Base-by-base conservation (phyloP, 202 grass and related monocot species). In the Zoysia matrella region DNA sequence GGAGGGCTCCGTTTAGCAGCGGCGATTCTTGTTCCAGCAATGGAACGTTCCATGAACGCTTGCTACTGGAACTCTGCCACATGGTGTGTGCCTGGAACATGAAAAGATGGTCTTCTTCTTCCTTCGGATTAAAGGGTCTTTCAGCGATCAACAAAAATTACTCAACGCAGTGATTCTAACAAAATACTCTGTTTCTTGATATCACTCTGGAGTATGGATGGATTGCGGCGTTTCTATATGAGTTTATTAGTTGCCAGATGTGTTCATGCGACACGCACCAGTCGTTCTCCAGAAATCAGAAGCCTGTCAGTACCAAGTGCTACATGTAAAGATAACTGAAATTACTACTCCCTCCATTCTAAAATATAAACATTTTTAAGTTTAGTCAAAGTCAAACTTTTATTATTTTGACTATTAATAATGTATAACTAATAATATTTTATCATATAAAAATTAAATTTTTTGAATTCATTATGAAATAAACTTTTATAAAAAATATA, bases 41-140 rank as follows among this genome's bases (percentile, higher is more conserved):
- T 39, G 36, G 73, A 83, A 78, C 60, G n/a, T 79, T 75, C 75
- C 66, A 60, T 43, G 67, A 44, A 83, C 67, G 60, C 16, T 30
- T 30, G 22, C 8, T 4, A 63, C 60, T 63, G 60, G 57, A 12
- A 3, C 47, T 83, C 58, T 83, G 67, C 13, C 8, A 53, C 40
- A 78, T 47, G 15, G 53, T 44, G 58, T 67, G 44, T 73, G n/a
- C 13, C 52, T 55, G 18, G 69, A 45, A 62, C 47, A 50, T 61
- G 86, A 65, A 80, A 84, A 8, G 55, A 30, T n/a, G 0, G 46
- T 2, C 40, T 53, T 53, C 4, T 54, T 74, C 55, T 46, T 60
- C 43, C 6, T 75, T 51, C 87, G 71, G 50, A 65, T 46, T 40
- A 41, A 7, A 72, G 43, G 56, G 3, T 75, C 64, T 47, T 86